Evolutionary conservation across 352 stramenopile species (phyloP), one percentile per base, ranked within the genome.

Genomic region (Phytophthora megakarya): DNA sequence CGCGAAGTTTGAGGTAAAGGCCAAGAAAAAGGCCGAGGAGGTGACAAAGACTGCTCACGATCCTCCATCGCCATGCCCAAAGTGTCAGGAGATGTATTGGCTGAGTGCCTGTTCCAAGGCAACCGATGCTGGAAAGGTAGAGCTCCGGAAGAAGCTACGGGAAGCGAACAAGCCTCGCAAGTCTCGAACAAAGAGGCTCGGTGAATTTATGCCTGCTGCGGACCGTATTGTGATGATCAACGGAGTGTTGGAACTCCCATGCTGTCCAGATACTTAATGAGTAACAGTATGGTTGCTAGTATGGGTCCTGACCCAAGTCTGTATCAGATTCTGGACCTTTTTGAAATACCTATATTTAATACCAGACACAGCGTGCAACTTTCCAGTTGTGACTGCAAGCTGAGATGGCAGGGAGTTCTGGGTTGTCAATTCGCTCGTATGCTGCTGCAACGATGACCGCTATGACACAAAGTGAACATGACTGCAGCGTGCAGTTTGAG

Each of bases 71-170:
- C 49, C 48, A 3, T 48, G 43, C 53, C 43, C 53, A 3, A 62
- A 52, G 32, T 62, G 53, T 21, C 19, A 62, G 13, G 43, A 19
- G 40, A 49, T 49, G 18, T 44, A 63, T 22, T 47, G 55, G 21
- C 18, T 50, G 11, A 13, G 11, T 7, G 33, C 49, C 3, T 45
- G 44, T 22, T 19, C 33, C 5, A 47, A 33, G 35, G 54, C 32
- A 1, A 35, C 54, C 13, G 33, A 40, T 3, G 22, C 26, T 10
- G 43, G 55, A 25, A 63, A 62, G 44, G 23, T 28, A 1, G 35
- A 13, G 23, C 32, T 49, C 0, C n/a, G n/a, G 2, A 43, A 49
- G 13, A 42, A 43, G n/a, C 22, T 53, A 22, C 43, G 43, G 9
- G 54, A 62, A 4, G 43, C 22, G 5, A 32, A 32, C 26, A 32